A percentile compares a stretch with the other conserved stretches of the same genome.
These are phyloP conservation scores for Sanguinoderma infundibulare DNA, from an alignment of 1,284 basidiomycete genomes.

Conservation along the genomic window DNA sequence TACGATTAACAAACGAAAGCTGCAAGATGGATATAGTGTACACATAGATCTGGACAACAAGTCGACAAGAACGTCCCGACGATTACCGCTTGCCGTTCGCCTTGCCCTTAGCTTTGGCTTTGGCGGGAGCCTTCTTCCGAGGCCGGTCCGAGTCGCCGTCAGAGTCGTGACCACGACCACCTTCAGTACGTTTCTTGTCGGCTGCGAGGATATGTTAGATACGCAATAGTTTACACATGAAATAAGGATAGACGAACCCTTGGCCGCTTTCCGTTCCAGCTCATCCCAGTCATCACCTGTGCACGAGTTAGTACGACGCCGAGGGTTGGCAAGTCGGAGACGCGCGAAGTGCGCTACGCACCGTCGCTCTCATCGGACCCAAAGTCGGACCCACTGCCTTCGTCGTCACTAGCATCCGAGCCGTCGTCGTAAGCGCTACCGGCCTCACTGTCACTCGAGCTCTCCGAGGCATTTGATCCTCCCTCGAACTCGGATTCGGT, in stretches of 20 bases:
- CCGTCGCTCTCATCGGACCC: slow-evolving; percentile 74
- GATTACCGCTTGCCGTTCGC: slow-evolving; percentile 35
- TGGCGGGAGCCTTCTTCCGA: slow-evolving; percentile 65
- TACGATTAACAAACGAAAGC: slow-evolving; percentile 2
- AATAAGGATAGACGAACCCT: slow-evolving; percentile 53
- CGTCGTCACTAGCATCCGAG: slow-evolving; percentile 72
- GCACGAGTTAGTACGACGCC: slow-evolving; percentile 16
- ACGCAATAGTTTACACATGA: background rate
- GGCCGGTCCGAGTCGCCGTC: slow-evolving; percentile 64
- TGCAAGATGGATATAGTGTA: slow-evolving; percentile 7
- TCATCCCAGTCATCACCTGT: slow-evolving; percentile 96
- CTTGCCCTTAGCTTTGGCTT: slow-evolving; percentile 43
- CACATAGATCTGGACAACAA: slow-evolving; percentile 5
- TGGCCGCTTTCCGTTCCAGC: slow-evolving; percentile 88
- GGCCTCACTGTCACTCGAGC: slow-evolving; percentile 52
- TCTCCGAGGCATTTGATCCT: slow-evolving; percentile 56
- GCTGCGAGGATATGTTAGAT: slow-evolving; percentile 43
- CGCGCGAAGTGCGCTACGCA: slow-evolving; percentile 25
- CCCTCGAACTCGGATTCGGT: slow-evolving; percentile 85
- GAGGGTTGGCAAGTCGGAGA: slow-evolving; percentile 6
- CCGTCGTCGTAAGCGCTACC: slow-evolving; percentile 58
- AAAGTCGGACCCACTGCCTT: slow-evolving; percentile 69
- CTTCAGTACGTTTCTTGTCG: slow-evolving; percentile 67
- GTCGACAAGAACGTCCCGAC: background rate
- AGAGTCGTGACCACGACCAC: slow-evolving; percentile 57